Conservation (phyloP, 116 monocot genomes). For the Zostera marina region DNA sequence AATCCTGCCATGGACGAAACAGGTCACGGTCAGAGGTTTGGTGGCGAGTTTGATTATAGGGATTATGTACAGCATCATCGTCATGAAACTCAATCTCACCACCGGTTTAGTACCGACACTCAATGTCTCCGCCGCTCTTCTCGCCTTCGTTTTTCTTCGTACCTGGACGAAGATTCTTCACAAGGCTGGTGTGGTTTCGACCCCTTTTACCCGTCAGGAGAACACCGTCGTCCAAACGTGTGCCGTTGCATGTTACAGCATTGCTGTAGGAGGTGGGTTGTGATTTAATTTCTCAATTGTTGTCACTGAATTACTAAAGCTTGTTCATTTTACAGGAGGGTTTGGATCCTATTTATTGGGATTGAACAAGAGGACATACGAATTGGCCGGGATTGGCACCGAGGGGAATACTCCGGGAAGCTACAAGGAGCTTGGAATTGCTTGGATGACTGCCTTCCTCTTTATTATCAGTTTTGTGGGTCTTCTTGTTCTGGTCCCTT, state of each 20-base stretch:
- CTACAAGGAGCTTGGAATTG: constrained; percentile 73
- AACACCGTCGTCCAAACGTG: constrained; percentile 89
- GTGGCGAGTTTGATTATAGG: constrained; percentile 24
- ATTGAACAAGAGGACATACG: constrained; percentile 70
- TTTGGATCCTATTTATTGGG: constrained; percentile 83
- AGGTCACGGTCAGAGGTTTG: constrained; percentile 38
- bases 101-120: constrained; percentile 80
- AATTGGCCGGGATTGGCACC: constrained; percentile 53
- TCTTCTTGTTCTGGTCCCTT: constrained; percentile 59
- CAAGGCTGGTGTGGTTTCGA: constrained; percentile 34
- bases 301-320: too few relatives aligned
- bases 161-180: constrained; percentile 50
- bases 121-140: constrained; percentile 79
- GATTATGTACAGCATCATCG: constrained; percentile 63
- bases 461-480: constrained; percentile 73
- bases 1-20: constrained; percentile 24
- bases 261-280: constrained; percentile 78
- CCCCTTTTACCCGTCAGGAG: constrained; percentile 81
- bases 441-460: constrained; percentile 86
- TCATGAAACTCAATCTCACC: constrained; percentile 89
- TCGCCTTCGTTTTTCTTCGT: constrained; percentile 62
- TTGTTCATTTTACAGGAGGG: constrained; percentile 33
- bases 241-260: constrained; percentile 80
- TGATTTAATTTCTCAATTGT: too few relatives aligned
- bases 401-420: constrained; percentile 70